Evolutionary conservation across 2,329 filamentous ascomycete species (phyloP).

Genomic region (Pseudofabraea citricarpa): DNA sequence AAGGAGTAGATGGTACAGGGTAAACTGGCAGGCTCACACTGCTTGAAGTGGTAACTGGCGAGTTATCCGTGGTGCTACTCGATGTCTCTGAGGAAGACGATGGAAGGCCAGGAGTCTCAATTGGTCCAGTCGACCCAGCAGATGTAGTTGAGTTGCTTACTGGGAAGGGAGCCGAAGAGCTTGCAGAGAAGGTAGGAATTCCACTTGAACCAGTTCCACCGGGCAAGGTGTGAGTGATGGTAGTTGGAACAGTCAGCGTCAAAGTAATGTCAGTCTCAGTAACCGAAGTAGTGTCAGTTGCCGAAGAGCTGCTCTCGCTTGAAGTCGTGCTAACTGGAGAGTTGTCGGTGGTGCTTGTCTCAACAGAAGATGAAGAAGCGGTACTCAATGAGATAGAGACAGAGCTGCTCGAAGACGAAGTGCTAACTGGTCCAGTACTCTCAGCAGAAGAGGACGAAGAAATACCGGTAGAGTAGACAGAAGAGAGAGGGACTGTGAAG

Average conservation of each 20-base stretch:
- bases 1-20: neutral
- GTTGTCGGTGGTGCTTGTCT: neutral
- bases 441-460: slow-evolving; percentile 3
- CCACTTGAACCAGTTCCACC: neutral
- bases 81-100: neutral
- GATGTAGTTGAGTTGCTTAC: neutral
- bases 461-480: neutral
- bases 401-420: slow-evolving; percentile 19
- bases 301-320: neutral
- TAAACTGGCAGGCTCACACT: neutral
- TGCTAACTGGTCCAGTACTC: neutral
- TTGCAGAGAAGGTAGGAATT: too few relatives aligned
- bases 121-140: neutral
- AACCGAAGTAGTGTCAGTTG: neutral
- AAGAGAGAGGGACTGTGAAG: neutral
- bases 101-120: neutral
- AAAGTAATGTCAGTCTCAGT: neutral
- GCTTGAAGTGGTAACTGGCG: neutral
- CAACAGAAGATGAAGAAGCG: neutral
- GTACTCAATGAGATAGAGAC: slow-evolving; percentile 15
- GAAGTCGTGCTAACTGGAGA: neutral
- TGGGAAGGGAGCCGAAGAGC: too few relatives aligned
- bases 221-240: neutral
- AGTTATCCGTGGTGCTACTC: neutral
- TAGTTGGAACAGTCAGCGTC: neutral